phyloP scores from a whole-genome alignment of 1,284 basidiomycete genomes.

The Bjerkandera adusta region DNA sequence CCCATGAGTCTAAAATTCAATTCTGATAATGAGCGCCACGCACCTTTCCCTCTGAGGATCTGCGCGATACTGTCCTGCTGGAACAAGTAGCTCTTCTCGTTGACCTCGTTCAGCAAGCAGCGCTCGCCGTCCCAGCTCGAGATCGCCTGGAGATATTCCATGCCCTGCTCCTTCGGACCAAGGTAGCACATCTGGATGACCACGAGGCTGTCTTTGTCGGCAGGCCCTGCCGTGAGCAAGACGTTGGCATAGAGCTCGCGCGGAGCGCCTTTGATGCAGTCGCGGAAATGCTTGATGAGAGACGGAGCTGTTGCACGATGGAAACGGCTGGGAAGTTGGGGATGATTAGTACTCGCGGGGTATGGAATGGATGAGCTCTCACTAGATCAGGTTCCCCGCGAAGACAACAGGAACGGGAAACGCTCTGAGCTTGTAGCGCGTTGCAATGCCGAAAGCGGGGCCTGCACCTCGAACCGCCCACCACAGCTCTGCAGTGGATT shows the following conservation, averaged over 20 bases:
- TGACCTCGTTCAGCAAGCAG: slow-evolving; percentile 84
- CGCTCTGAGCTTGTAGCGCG: slow-evolving; percentile 82
- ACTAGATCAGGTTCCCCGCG: slow-evolving; percentile 91
- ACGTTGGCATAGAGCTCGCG: slow-evolving; percentile 87
- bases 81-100: slow-evolving; percentile 83
- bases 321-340: slow-evolving; percentile 60
- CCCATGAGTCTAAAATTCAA: not conserved
- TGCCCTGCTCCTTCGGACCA: slow-evolving; percentile 71
- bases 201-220: slow-evolving; percentile 76
- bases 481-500: slow-evolving; percentile 83
- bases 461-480: slow-evolving; percentile 90
- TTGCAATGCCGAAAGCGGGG: slow-evolving; percentile 82
- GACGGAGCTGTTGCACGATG: slow-evolving; percentile 81
- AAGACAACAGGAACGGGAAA: slow-evolving; percentile 87
- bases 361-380: too few relatives aligned
- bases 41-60: slow-evolving; percentile 78
- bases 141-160: slow-evolving; percentile 78
- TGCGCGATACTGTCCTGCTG: slow-evolving; percentile 92
- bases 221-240: slow-evolving; percentile 85
- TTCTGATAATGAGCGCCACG: slow-evolving; percentile 18
- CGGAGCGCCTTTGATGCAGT: slow-evolving; percentile 87
- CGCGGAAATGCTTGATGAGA: slow-evolving; percentile 87
- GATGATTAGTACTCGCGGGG: too few relatives aligned
- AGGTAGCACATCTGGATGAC: slow-evolving; percentile 90
- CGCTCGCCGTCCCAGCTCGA: slow-evolving; percentile 77